Base-by-base conservation (phyloP, 495 filamentous ascomycete genomes). In the Lasiosphaeria miniovina region DNA sequence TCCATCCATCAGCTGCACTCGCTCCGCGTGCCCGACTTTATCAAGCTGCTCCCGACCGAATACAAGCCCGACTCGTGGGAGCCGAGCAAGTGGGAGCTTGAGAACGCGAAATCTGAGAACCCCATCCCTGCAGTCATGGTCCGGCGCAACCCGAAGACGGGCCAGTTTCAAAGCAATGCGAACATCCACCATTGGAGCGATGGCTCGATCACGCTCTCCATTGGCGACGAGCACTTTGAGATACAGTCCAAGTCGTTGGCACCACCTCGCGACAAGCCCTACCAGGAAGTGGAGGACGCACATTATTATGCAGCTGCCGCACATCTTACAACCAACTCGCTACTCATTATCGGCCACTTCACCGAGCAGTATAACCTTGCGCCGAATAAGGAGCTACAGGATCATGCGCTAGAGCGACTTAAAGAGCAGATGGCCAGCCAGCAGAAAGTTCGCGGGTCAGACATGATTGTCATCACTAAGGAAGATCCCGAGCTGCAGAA, bases 251-350 rank as follows among this genome's bases (percentile, higher is more conserved):
- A 93, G 74, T 71, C 81, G 3, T 86, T 96, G 57, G 90, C 88
- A 1, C 89, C 90, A 45, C 80, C 86, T 17, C 60, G 65, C 35
- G 65, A 70, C 63, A 80, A 81, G 64, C 70, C 75, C 6, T 92
- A 93, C 68, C 79, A 89, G 49, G 79, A 86, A 33, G 82, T 86
- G 59, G 89, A 94, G 62, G 78, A 81, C 49, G 86, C 89, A 10
- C 90, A 93, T 67, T 90, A 88, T 49, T 97, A 97, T 70, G 83
- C 94, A 9, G 86, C 84, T 5, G 85, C 90, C 24, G 88, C 90
- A 0, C 83, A 88, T 49, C 81, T 90, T 61, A 81, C 81, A 7
- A 85, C 86, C 17, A 82, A 83, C 40, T 74, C 91, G 2, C 81
- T 96, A 57, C 81, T 90, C 65, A 77, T 91, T 31, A 88, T 90